Conservation (phyloP, 371 early-diverging fungal genomes). For the Mucor velutinosus region DNA sequence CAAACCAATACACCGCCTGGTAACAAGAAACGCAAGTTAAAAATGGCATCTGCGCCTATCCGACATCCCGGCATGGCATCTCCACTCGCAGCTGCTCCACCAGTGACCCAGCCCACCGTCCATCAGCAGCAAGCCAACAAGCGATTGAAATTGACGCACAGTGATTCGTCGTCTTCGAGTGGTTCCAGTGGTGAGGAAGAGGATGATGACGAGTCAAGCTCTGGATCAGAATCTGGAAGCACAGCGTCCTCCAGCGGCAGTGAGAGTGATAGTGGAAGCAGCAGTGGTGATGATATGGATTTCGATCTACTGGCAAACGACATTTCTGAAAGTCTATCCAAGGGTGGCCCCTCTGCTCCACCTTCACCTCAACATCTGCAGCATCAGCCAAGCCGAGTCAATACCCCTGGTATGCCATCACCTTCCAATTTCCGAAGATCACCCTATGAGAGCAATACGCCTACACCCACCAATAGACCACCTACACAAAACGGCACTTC, state of each 20-base stretch:
- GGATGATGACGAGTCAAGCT: conserved; percentile 6
- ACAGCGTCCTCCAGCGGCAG: conserved; percentile 17
- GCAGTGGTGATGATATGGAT: conserved; percentile 25
- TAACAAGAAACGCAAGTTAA: conserved; percentile 19
- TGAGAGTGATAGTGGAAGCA: conserved; percentile 20
- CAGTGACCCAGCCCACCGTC: not conserved
- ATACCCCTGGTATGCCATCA: not conserved
- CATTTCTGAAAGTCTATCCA: conserved; percentile 23
- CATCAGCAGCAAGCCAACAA: not conserved
- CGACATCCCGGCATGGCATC: conserved; percentile 22
- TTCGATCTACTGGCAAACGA: conserved; percentile 27
- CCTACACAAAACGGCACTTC: not conserved
- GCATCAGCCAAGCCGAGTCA: not conserved
- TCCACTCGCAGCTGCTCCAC: conserved; percentile 1
- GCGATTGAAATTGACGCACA: not conserved
- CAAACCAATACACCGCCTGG: not conserved
- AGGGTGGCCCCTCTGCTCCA: conserved; percentile 23
- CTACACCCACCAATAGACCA: conserved; percentile 2
- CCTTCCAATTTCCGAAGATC: conserved; percentile 1
- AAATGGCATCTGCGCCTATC: conserved; percentile 31
- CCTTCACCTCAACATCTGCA: conserved; percentile 16
- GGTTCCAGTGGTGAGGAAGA: conserved; percentile 8
- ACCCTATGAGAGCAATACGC: conserved; percentile 9
- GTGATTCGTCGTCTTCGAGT: conserved; percentile 6
- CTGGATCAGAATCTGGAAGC: conserved; percentile 21